These are phyloP conservation scores for Eucalyptus paniculata DNA, from an alignment of 345 rosid genomes.

Conservation along the genomic window DNA sequence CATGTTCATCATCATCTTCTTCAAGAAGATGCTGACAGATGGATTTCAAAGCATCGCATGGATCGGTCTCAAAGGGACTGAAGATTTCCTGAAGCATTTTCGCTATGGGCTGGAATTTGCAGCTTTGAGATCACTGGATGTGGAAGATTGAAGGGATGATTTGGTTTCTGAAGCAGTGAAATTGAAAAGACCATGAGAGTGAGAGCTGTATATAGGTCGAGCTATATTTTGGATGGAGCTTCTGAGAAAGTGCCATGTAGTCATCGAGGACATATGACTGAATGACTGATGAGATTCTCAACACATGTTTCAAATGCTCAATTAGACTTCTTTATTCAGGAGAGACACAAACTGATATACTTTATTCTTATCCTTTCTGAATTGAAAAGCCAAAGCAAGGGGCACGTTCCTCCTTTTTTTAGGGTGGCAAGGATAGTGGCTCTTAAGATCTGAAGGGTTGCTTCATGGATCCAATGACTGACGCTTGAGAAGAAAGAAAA, in stretches of 20 bases:
- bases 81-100: background rate
- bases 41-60: background rate
- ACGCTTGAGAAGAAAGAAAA: background rate
- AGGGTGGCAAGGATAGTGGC: background rate
- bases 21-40: background rate
- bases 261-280: too few relatives aligned
- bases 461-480: background rate
- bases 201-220: background rate
- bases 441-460: background rate
- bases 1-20: background rate
- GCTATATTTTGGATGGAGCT: background rate
- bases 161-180: background rate
- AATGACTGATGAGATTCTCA: too few relatives aligned
- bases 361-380: background rate
- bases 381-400: background rate
- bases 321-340: background rate
- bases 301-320: too few relatives aligned
- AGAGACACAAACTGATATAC: background rate
- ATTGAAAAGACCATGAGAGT: background rate
- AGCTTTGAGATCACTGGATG: background rate
- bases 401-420: background rate
- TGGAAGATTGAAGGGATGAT: background rate
- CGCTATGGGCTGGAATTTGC: background rate
- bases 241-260: too few relatives aligned
- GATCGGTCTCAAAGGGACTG: background rate